These are phyloP conservation scores for Cyberlindnera petersonii DNA, from an alignment of 805 yeast genomes.

Conservation along the genomic window DNA sequence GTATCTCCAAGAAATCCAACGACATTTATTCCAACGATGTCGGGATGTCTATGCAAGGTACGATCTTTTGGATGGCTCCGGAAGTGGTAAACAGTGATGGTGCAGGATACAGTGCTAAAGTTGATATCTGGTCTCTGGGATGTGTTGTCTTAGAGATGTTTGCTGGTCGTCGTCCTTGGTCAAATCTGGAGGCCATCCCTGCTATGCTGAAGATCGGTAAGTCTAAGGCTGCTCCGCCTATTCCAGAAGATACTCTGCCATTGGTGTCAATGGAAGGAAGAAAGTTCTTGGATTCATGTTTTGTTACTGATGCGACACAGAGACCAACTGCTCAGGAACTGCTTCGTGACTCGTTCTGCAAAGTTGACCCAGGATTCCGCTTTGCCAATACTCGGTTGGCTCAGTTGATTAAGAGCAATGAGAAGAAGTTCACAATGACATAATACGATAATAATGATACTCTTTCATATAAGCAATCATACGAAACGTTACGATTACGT, in stretches of 20 bases:
- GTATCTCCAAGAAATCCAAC: slow-evolving; percentile 81
- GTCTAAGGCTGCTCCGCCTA: slow-evolving; percentile 88
- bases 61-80: slow-evolving; percentile 99
- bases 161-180: slow-evolving; percentile 98
- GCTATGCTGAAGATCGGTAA: slow-evolving; percentile 90
- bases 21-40: slow-evolving; percentile 89
- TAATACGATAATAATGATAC: not conserved
- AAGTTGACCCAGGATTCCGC: slow-evolving; percentile 37
- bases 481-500: not conserved
- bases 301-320: slow-evolving; percentile 68
- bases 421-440: slow-evolving; percentile 26
- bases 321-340: slow-evolving; percentile 83
- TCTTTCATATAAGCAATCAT: not conserved
- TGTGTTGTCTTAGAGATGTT: slow-evolving; percentile 97
- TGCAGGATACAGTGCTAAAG: slow-evolving; percentile 95
- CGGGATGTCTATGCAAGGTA: slow-evolving; percentile 98
- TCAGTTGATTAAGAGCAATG: slow-evolving; percentile 44
- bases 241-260: slow-evolving; percentile 80
- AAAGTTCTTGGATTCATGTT: slow-evolving; percentile 72
- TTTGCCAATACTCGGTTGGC: slow-evolving; percentile 56
- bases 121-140: slow-evolving; percentile 97
- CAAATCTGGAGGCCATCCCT: slow-evolving; percentile 88
- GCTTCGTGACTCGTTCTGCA: slow-evolving; percentile 50
- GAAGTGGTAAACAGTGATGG: slow-evolving; percentile 90
- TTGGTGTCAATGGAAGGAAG: slow-evolving; percentile 61